Evolutionary conservation across 768 basidiomycete genomes (phyloP).

Genomic region (Xerocomellus chrysenteron): DNA sequence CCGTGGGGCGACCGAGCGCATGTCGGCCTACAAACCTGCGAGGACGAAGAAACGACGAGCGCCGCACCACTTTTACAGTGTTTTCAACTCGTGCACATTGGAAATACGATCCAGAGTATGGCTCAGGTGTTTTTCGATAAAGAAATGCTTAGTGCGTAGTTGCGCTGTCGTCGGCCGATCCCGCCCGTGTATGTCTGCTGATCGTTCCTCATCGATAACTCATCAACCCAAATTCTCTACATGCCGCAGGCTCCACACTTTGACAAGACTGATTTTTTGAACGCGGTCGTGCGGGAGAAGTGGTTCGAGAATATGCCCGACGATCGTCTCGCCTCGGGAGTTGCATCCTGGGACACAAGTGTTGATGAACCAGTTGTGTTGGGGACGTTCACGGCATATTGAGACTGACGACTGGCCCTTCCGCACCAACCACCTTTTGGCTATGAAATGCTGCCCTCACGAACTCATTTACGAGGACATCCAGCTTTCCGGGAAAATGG

Average conservation of each 20-base stretch:
- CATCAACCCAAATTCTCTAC: not conserved
- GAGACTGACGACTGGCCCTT: too few species aligned
- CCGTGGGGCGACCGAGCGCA: too few species aligned
- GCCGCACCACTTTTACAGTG: slow-evolving; percentile 95
- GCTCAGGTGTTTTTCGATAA: slow-evolving; percentile 98
- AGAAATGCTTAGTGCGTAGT: slow-evolving; percentile 62
- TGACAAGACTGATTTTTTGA: slow-evolving; percentile 91
- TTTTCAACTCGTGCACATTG: slow-evolving; percentile 95
- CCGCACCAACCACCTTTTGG: not conserved
- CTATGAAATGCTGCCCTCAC: not conserved
- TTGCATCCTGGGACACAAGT: slow-evolving; percentile 96
- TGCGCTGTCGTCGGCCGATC: not conserved
- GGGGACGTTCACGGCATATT: not conserved
- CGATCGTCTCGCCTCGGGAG: slow-evolving; percentile 87
- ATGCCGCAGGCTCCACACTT: slow-evolving; percentile 71
- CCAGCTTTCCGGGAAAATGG: slow-evolving; percentile 97
- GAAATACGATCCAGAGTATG: slow-evolving; percentile 97
- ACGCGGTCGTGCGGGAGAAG: slow-evolving; percentile 91
- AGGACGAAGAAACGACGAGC: slow-evolving; percentile 74
- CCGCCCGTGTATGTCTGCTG: not conserved
- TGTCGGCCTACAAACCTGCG: slow-evolving; percentile 37
- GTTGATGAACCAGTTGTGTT: slow-evolving; percentile 85
- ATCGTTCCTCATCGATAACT: not conserved
- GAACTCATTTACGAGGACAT: slow-evolving; percentile 86
- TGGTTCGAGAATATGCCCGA: slow-evolving; percentile 90